Conservation (phyloP, 441 rosid genomes). For the Flueggea neowawraea region DNA sequence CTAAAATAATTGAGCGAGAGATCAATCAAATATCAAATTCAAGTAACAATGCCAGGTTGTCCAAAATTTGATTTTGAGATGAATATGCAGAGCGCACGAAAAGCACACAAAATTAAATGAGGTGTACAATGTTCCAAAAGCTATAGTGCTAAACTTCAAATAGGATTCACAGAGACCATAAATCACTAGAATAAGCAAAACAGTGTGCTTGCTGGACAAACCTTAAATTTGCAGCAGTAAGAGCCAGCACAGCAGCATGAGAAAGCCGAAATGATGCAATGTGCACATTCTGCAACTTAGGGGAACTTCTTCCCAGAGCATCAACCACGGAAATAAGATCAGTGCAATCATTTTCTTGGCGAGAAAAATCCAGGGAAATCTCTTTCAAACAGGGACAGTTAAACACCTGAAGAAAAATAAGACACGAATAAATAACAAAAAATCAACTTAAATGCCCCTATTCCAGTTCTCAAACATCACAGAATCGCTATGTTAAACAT, state of each 20-base stretch:
- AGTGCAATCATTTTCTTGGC: constrained; percentile 70
- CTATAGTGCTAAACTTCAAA: no score
- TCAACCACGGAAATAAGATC: constrained; percentile 66
- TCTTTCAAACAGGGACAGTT: constrained; percentile 84
- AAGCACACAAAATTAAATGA: no score
- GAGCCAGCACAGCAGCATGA: constrained; percentile 76
- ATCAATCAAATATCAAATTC: constrained; percentile 15
- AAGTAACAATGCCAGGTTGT: neutral
- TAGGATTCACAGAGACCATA: neutral
- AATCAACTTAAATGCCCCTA: constrained; percentile 6
- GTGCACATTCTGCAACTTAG: constrained; percentile 76
- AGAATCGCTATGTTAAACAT: neutral
- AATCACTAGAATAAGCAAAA: neutral
- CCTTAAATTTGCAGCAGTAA: constrained; percentile 82
- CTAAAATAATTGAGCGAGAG: constrained; percentile 34
- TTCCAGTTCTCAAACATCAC: neutral
- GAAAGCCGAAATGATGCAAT: constrained; percentile 80
- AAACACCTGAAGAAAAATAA: constrained; percentile 39
- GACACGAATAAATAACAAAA: constrained; percentile 1
- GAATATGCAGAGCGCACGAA: no score
- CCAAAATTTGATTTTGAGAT: no score
- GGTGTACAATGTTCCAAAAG: no score
- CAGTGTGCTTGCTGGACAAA: constrained; percentile 20
- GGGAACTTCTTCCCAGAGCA: constrained; percentile 70
- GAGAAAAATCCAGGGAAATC: constrained; percentile 78